Conservation (phyloP, 2,329 filamentous ascomycete species). For the Pseudogymnoascus sp. region DNA sequence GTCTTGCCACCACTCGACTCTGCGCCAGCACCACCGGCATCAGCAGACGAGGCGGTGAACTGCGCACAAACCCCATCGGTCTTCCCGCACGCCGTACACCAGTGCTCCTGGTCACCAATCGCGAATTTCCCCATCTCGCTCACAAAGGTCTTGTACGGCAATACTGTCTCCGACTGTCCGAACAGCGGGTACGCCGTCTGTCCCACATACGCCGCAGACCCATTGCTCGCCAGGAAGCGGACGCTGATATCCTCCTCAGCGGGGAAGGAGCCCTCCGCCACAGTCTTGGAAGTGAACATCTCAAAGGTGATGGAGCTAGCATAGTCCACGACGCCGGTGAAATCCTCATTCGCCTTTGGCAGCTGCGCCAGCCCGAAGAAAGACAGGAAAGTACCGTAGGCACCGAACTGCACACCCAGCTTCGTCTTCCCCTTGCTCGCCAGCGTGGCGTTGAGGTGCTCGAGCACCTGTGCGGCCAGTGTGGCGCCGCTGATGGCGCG, state of each 20-base stretch:
- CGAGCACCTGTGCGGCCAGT: constrained; percentile 46
- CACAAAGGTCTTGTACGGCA: constrained; percentile 64
- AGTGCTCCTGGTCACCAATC: constrained; percentile 53
- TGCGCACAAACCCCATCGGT: constrained; percentile 55
- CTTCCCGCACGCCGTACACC: constrained; percentile 72
- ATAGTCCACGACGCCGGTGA: constrained; percentile 75
- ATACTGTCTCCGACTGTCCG: constrained; percentile 42
- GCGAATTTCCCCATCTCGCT: constrained; percentile 55
- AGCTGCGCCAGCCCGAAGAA: constrained; percentile 54
- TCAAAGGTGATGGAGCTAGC: constrained; percentile 77
- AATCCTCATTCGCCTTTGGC: constrained; percentile 45
- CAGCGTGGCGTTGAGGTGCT: constrained; percentile 44
- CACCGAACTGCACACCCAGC: constrained; percentile 49
- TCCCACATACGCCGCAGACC: constrained; percentile 44
- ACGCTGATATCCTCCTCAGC: constrained; percentile 41
- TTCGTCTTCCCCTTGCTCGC: constrained; percentile 34
- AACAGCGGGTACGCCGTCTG: constrained; percentile 47
- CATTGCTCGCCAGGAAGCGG: constrained; percentile 54
- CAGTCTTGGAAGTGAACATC: constrained; percentile 48
- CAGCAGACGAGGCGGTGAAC: constrained; percentile 26
- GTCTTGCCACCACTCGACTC: no score
- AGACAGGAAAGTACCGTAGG: constrained; percentile 52
- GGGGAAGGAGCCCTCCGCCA: constrained; percentile 38
- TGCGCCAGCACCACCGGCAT: no score
- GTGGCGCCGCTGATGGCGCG: constrained; percentile 50